Evolutionary conservation across 495 filamentous ascomycete genomes (phyloP).

Genomic region (Hyphodiscus hymeniophilus): DNA sequence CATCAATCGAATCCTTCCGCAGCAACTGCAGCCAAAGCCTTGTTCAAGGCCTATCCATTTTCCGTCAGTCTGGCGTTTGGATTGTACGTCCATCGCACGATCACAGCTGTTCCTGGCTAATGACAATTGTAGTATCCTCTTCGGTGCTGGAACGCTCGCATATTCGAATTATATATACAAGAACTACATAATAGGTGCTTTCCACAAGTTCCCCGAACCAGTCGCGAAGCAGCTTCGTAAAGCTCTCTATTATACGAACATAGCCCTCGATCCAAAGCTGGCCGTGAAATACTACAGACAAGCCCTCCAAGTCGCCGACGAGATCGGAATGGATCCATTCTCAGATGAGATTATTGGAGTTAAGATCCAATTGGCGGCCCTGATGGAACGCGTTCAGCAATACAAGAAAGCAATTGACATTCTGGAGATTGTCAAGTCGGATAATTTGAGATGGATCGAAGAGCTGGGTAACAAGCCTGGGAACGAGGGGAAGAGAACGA

Average conservation of each 20-base stretch:
- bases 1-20: conserved; percentile 6
- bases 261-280: conserved; percentile 55
- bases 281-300: conserved; percentile 75
- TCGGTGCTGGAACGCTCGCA: conserved; percentile 38
- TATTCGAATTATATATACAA: conserved; percentile 59
- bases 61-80: conserved; percentile 14
- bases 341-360: conserved; percentile 85
- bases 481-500: conserved; percentile 56
- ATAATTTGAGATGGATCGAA: conserved; percentile 55
- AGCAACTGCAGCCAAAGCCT: conserved; percentile 5
- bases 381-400: conserved; percentile 67
- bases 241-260: conserved; percentile 79
- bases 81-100: conserved; percentile 5
- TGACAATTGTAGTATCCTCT: conserved; percentile 42
- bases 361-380: conserved; percentile 67
- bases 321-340: conserved; percentile 74
- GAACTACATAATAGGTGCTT: conserved; percentile 52
- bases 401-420: conserved; percentile 60
- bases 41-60: conserved; percentile 15
- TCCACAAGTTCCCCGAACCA: conserved; percentile 69
- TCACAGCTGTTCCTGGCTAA: too few species aligned
- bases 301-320: conserved; percentile 60
- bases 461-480: conserved; percentile 40
- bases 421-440: conserved; percentile 55
- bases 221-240: conserved; percentile 76